These are phyloP conservation scores for Knufia fluminis DNA, from an alignment of 2,329 filamentous ascomycete species.

Conservation along the genomic window DNA sequence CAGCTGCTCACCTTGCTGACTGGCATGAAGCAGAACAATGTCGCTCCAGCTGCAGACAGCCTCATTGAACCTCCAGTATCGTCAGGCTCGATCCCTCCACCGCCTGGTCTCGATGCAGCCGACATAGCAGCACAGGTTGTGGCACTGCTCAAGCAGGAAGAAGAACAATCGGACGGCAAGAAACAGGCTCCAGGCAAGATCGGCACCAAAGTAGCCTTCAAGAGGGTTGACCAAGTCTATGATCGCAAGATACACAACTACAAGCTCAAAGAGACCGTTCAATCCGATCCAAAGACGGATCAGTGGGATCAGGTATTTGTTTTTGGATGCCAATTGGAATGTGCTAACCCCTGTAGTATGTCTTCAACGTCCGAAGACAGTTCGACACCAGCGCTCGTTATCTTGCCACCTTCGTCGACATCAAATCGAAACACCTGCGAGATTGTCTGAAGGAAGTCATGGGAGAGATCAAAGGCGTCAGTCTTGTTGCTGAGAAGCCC, in stretches of 20 bases:
- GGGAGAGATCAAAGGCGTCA: slow-evolving; percentile 68
- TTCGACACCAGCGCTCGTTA: slow-evolving; percentile 83
- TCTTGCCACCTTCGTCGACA: slow-evolving; percentile 63
- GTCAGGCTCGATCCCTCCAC: not conserved
- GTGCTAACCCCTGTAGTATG: slow-evolving; percentile 43
- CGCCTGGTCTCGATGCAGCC: not conserved
- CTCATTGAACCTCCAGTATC: not conserved
- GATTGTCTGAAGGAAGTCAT: slow-evolving; percentile 63
- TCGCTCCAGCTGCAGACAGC: not conserved
- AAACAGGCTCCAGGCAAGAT: slow-evolving; percentile 29
- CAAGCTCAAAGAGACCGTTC: slow-evolving; percentile 57
- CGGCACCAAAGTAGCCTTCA: slow-evolving; percentile 54
- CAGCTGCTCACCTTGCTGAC: slow-evolving; percentile 5
- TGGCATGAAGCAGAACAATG: not conserved
- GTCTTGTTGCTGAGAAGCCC: slow-evolving; percentile 69
- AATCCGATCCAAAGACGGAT: slow-evolving; percentile 49
- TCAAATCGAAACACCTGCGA: slow-evolving; percentile 72
- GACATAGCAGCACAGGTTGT: slow-evolving; percentile 6
- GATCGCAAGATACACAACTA: slow-evolving; percentile 53
- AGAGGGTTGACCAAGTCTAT: slow-evolving; percentile 56
- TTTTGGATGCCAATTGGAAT: not conserved
- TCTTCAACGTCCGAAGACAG: slow-evolving; percentile 72
- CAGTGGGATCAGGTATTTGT: slow-evolving; percentile 52
- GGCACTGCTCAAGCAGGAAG: slow-evolving; percentile 3
- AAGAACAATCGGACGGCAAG: not conserved